Percentiles rank a stretch among this genome's conserved stretches.
These are phyloP conservation scores for Yarrowia sp. DNA, from an alignment of 805 yeast species.

Conservation along the genomic window DNA sequence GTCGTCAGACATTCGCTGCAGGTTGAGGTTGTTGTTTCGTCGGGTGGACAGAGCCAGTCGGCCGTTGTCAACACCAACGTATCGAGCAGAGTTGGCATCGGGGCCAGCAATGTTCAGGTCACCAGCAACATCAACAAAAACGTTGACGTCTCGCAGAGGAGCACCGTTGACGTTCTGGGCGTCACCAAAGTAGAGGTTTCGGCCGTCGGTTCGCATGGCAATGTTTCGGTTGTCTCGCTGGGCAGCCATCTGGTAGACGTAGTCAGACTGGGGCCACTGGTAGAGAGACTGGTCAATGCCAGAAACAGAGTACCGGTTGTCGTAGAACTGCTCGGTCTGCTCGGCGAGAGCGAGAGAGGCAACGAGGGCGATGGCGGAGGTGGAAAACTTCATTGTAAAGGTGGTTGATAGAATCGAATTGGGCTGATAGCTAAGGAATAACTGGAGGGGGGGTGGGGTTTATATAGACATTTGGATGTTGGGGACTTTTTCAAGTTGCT, in stretches of 20 bases:
- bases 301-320: constrained; percentile 3
- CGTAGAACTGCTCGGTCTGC: constrained; percentile 2
- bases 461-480: neutral
- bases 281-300: constrained; percentile 2
- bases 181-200: constrained; percentile 18
- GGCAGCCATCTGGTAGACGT: constrained; percentile 20
- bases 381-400: constrained; percentile 18
- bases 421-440: neutral
- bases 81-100: constrained; percentile 4
- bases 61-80: constrained; percentile 16
- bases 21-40: constrained; percentile 7
- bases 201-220: constrained; percentile 18
- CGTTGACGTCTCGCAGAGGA: constrained; percentile 9
- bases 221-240: constrained; percentile 13
- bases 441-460: neutral
- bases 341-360: constrained; percentile 13
- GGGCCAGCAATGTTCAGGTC: constrained; percentile 17
- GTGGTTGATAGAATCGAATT: constrained; percentile 4
- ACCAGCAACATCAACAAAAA: neutral
- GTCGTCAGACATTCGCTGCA: constrained; percentile 13
- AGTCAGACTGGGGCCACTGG: constrained; percentile 26
- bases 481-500: neutral
- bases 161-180: constrained; percentile 3
- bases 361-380: constrained; percentile 13
- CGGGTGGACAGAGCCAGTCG: constrained; percentile 11